Conservation (phyloP, 2,329 filamentous ascomycete species). For the Polychaeton citri region DNA sequence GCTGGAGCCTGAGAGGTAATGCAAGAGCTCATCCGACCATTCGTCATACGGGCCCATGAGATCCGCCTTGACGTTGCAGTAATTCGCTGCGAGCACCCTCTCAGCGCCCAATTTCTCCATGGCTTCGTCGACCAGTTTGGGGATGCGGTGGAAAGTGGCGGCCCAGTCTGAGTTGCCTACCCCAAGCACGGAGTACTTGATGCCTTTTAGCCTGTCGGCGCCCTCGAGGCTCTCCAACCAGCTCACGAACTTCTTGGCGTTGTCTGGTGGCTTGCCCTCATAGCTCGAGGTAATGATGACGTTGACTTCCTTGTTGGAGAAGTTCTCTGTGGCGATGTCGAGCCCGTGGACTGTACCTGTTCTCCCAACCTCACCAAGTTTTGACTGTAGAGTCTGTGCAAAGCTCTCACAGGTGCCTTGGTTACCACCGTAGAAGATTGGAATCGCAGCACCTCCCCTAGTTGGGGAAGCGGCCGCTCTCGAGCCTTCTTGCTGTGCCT, state of each 20-base stretch:
- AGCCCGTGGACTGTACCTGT: slow-evolving; percentile 21
- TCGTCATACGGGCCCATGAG: slow-evolving; percentile 19
- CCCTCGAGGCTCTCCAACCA: slow-evolving; percentile 18
- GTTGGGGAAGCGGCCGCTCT: background rate
- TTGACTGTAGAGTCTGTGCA: slow-evolving; percentile 23
- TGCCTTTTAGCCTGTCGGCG: slow-evolving; percentile 16
- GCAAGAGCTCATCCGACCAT: slow-evolving; percentile 20
- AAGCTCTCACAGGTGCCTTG: slow-evolving; percentile 30
- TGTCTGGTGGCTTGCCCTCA: slow-evolving; percentile 30
- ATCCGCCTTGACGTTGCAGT: slow-evolving; percentile 26
- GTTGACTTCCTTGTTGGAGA: slow-evolving; percentile 19
- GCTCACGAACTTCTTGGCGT: slow-evolving; percentile 28
- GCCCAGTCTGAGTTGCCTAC: slow-evolving; percentile 22
- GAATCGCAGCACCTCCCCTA: slow-evolving; percentile 15
- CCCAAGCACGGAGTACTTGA: slow-evolving; percentile 28
- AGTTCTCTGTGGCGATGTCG: slow-evolving; percentile 18
- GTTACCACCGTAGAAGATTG: slow-evolving; percentile 27
- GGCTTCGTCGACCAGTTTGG: slow-evolving; percentile 21
- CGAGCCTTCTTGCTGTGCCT: background rate
- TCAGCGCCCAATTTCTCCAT: slow-evolving; percentile 19
- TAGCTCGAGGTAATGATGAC: slow-evolving; percentile 29
- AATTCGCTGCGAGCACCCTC: slow-evolving; percentile 23
- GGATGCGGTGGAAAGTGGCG: slow-evolving; percentile 28
- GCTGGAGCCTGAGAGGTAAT: background rate
- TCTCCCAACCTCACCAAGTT: slow-evolving; percentile 24